Evolutionary conservation across 441 rosid genomes (phyloP).

Genomic region (Mallotus repandus): DNA sequence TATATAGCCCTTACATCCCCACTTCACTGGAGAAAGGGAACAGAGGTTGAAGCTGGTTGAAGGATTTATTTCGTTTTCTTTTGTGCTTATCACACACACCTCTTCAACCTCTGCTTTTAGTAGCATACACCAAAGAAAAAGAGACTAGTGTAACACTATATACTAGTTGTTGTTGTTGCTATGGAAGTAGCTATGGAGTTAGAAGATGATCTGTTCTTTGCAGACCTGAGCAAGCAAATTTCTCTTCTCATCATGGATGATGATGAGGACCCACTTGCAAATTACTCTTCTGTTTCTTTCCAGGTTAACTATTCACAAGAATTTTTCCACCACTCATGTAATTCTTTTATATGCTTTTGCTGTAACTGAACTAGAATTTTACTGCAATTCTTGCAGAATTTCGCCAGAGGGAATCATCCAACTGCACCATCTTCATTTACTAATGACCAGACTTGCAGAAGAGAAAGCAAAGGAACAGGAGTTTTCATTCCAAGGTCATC

Average conservation of each 20-base stretch:
- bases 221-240: constrained; percentile 85
- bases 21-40: constrained; percentile 23
- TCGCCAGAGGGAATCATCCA: constrained; percentile 42
- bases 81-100: not conserved
- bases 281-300: constrained; percentile 49
- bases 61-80: constrained; percentile 4
- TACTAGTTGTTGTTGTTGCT: not conserved
- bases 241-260: constrained; percentile 94
- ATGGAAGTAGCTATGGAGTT: constrained; percentile 51
- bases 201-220: constrained; percentile 86
- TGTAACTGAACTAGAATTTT: not conserved
- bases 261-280: constrained; percentile 56
- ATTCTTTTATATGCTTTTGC: not conserved
- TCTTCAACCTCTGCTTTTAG: not conserved
- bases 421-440: constrained; percentile 39
- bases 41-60: not conserved
- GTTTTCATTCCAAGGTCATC: constrained; percentile 81
- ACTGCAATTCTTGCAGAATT: constrained; percentile 40
- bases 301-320: constrained; percentile 44
- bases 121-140: not conserved
- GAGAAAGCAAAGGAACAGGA: constrained; percentile 93
- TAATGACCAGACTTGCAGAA: constrained; percentile 45
- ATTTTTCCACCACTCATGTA: constrained; percentile 1
- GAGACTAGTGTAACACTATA: not conserved
- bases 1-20: constrained; percentile 37